phyloP scores from a whole-genome alignment of 2,329 filamentous ascomycete genomes.

The Aschersonia sp. region DNA sequence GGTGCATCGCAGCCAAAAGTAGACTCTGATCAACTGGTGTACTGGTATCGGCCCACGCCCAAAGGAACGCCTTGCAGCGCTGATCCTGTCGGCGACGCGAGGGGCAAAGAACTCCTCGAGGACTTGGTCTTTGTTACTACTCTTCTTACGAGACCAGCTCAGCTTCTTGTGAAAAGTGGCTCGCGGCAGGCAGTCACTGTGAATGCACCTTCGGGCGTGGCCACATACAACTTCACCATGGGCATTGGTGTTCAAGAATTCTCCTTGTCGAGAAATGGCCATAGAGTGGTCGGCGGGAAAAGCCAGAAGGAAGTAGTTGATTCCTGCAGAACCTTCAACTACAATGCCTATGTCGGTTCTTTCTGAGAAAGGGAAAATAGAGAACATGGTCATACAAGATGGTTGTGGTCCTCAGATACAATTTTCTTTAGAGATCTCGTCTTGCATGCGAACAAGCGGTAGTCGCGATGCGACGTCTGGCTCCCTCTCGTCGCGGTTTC shows the following conservation, averaged over 20 bases:
- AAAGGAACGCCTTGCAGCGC: slow-evolving; percentile 6
- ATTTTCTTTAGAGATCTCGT: no score
- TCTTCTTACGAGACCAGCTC: slow-evolving; percentile 8
- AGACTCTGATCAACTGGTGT: slow-evolving; percentile 10
- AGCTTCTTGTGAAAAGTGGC: slow-evolving; percentile 9
- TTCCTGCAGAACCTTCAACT: slow-evolving; percentile 8
- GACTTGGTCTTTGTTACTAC: slow-evolving; percentile 10
- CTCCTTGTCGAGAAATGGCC: slow-evolving; percentile 4
- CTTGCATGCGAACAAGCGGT: no score
- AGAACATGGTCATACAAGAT: no score
- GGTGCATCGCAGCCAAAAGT: slow-evolving; percentile 6
- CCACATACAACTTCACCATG: slow-evolving; percentile 10
- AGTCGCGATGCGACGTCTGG: no score
- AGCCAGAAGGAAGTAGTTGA: slow-evolving; percentile 6
- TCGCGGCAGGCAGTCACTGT: slow-evolving; percentile 5
- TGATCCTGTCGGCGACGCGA: slow-evolving; percentile 6
- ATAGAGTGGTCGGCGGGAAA: slow-evolving; percentile 3
- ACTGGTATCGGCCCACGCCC: slow-evolving; percentile 11
- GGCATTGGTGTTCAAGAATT: slow-evolving; percentile 8
- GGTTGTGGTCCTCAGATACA: no score
- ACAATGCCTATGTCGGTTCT: slow-evolving; percentile 9
- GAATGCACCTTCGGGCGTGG: slow-evolving; percentile 6
- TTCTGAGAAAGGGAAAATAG: slow-evolving; percentile 1
- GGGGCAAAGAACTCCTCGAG: slow-evolving; percentile 7
- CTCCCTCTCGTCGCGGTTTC: no score